Percentiles rank a stretch among this genome's conserved stretches.
Evolutionary conservation across 805 yeast species (phyloP).

Genomic region (Metschnikowia baotianmanensis): DNA sequence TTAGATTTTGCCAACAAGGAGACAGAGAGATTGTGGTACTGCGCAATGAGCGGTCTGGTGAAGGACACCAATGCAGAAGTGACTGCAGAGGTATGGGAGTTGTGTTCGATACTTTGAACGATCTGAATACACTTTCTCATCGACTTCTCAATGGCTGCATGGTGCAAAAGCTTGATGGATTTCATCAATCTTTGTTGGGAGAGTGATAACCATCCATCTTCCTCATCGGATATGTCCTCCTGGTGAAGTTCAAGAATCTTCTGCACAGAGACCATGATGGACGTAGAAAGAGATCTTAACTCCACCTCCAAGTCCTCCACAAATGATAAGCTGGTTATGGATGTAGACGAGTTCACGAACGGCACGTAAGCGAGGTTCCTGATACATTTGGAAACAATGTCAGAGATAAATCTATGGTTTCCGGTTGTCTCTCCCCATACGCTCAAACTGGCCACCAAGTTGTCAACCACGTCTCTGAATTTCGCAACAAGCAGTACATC

Average conservation of each 20-base stretch:
- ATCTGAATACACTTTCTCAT: constrained; percentile 34
- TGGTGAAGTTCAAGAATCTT: constrained; percentile 42
- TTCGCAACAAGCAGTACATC: constrained; percentile 20
- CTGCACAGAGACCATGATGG: constrained; percentile 69
- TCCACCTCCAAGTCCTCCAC: constrained; percentile 43
- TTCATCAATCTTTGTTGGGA: constrained; percentile 46
- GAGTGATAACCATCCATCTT: constrained; percentile 64
- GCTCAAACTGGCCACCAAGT: constrained; percentile 26
- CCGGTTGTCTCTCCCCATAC: constrained; percentile 35
- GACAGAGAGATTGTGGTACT: constrained; percentile 52
- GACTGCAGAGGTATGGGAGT: constrained; percentile 33
- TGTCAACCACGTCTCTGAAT: constrained; percentile 21
- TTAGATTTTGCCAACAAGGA: constrained; percentile 45
- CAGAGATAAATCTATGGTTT: constrained; percentile 45
- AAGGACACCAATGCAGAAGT: constrained; percentile 51
- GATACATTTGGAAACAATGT: constrained; percentile 49
- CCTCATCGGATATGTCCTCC: constrained; percentile 38
- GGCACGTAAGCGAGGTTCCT: constrained; percentile 17
- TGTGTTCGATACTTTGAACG: constrained; percentile 38
- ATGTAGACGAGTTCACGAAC: constrained; percentile 25
- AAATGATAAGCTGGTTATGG: constrained; percentile 17
- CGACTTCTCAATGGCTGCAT: constrained; percentile 33
- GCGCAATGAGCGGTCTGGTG: constrained; percentile 60
- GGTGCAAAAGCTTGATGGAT: constrained; percentile 44
- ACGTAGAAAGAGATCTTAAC: constrained; percentile 51